These are phyloP conservation scores for Cryphonectria parasitica DNA, from an alignment of 2,329 filamentous ascomycete genomes.

Conservation along the genomic window DNA sequence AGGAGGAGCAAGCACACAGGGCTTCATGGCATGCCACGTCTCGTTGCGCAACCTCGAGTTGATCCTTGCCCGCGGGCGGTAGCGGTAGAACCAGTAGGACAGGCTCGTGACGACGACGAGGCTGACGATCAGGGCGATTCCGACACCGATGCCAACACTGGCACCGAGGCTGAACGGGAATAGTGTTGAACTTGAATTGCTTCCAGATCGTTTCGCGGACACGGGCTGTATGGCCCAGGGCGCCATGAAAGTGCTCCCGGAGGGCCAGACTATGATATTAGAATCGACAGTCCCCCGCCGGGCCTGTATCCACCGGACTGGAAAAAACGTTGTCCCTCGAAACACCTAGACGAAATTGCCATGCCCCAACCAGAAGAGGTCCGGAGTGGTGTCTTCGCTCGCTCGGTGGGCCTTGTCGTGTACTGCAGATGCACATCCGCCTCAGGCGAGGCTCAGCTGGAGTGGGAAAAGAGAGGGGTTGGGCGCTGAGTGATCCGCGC, in stretches of 20 bases:
- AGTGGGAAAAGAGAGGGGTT: neutral
- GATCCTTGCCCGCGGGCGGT: slow-evolving; percentile 1
- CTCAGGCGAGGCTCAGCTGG: slow-evolving; percentile 12
- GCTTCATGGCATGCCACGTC: slow-evolving; percentile 19
- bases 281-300: slow-evolving; percentile 1
- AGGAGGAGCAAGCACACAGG: neutral
- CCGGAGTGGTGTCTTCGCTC: slow-evolving; percentile 1
- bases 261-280: slow-evolving; percentile 1
- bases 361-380: slow-evolving; percentile 13
- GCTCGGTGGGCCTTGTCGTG: slow-evolving; percentile 7
- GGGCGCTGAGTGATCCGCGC: slow-evolving; percentile 6
- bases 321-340: neutral
- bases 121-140: slow-evolving; percentile 18
- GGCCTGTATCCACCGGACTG: neutral
- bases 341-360: slow-evolving; percentile 16
- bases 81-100: slow-evolving; percentile 17
- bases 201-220: slow-evolving; percentile 9
- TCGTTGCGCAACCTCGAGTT: slow-evolving; percentile 5
- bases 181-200: neutral
- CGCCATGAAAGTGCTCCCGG: slow-evolving; percentile 9
- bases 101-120: slow-evolving; percentile 15
- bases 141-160: slow-evolving; percentile 18
- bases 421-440: slow-evolving; percentile 13
- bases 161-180: slow-evolving; percentile 15
- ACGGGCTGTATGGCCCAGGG: neutral